Percentiles rank a stretch among this genome's conserved stretches.
Evolutionary conservation across 2,329 filamentous ascomycete species (phyloP).

Genomic region (Uncinocarpus reesii): DNA sequence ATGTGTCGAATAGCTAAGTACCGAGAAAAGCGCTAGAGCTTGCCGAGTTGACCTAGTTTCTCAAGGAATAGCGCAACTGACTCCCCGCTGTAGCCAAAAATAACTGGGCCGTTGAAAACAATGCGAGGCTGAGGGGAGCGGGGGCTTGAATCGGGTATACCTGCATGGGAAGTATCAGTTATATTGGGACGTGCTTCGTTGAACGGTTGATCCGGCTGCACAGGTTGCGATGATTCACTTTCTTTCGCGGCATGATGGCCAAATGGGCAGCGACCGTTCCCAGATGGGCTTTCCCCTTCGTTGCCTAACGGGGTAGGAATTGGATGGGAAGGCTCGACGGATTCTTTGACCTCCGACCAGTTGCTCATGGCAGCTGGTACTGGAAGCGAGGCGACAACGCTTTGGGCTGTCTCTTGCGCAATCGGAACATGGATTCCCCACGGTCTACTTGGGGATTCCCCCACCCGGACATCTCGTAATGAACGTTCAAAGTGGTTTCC

Average conservation of each 20-base stretch:
- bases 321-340: slow-evolving; percentile 14
- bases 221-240: background rate
- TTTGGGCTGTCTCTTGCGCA: slow-evolving; percentile 34
- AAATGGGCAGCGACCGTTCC: slow-evolving; percentile 36
- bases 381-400: slow-evolving; percentile 18
- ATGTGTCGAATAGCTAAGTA: background rate
- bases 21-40: background rate
- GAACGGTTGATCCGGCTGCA: background rate
- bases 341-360: slow-evolving; percentile 16
- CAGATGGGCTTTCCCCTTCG: background rate
- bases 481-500: slow-evolving; percentile 71
- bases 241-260: background rate
- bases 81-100: slow-evolving; percentile 80
- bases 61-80: slow-evolving; percentile 69
- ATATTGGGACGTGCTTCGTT: background rate
- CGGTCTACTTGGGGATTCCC: slow-evolving; percentile 82
- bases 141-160: background rate
- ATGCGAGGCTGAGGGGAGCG: slow-evolving; percentile 37
- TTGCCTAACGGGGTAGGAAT: slow-evolving; percentile 6
- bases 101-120: slow-evolving; percentile 86
- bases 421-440: slow-evolving; percentile 82
- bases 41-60: slow-evolving; percentile 31
- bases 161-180: slow-evolving; percentile 13
- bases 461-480: slow-evolving; percentile 79
- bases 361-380: slow-evolving; percentile 16